Conservation (phyloP, 352 stramenopile species). For the Aphanomyces invadans region DNA sequence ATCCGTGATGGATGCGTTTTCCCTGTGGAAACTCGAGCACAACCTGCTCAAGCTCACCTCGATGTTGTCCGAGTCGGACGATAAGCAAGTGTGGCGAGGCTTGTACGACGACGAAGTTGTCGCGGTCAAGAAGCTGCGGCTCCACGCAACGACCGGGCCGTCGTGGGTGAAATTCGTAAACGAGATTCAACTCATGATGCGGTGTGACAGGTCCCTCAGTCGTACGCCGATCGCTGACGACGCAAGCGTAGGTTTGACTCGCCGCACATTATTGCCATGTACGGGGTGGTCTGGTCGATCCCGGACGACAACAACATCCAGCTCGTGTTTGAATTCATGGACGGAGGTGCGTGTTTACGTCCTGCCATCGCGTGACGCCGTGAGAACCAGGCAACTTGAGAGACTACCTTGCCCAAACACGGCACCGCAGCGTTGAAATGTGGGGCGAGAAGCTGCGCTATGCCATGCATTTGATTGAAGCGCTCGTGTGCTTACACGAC, state of each 20-base stretch:
- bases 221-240: neutral
- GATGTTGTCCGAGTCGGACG: neutral
- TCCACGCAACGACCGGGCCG: constrained; percentile 3
- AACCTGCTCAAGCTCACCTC: neutral
- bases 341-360: neutral
- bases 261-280: constrained; percentile 18
- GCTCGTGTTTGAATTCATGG: constrained; percentile 20
- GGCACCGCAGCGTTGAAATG: neutral
- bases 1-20: neutral
- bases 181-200: constrained; percentile 18
- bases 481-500: constrained; percentile 7
- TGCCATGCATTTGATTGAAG: constrained; percentile 4
- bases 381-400: constrained; percentile 14
- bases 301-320: constrained; percentile 5
- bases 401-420: constrained; percentile 1
- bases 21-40: constrained; percentile 7
- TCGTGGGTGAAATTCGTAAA: constrained; percentile 17
- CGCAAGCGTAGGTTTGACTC: constrained; percentile 8
- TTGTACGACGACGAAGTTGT: constrained; percentile 21
- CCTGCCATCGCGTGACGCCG: no score
- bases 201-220: no score
- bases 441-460: constrained; percentile 18
- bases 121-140: constrained; percentile 9
- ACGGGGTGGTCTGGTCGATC: constrained; percentile 3
- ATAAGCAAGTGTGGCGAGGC: constrained; percentile 20